Evolutionary conservation across 306 rosid species (phyloP).

Genomic region (Acmispon strigosus): DNA sequence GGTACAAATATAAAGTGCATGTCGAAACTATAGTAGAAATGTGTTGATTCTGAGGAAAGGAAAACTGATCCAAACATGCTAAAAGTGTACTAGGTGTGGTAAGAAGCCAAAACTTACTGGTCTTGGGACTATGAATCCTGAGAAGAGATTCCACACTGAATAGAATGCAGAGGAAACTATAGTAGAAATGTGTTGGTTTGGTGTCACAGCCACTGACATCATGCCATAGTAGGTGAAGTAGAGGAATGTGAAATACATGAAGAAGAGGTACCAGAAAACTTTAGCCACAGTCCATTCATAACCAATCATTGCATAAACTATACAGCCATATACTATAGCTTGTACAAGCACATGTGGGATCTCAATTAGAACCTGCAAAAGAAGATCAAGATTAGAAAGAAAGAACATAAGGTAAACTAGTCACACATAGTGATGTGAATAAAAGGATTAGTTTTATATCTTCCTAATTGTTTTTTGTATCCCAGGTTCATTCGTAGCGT

Average conservation of each 20-base stretch:
- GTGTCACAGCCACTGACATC: slow-evolving; percentile 53
- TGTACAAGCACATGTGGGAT: slow-evolving; percentile 46
- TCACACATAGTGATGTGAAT: not conserved
- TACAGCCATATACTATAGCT: slow-evolving; percentile 37
- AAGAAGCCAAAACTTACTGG: slow-evolving; percentile 32
- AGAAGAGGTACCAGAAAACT: slow-evolving; percentile 47
- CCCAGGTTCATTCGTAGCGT: too few species aligned
- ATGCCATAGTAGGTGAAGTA: slow-evolving; percentile 60
- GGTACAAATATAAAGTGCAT: not conserved
- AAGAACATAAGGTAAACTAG: not conserved
- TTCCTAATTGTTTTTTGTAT: not conserved
- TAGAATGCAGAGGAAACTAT: slow-evolving; percentile 40
- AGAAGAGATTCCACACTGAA: slow-evolving; percentile 53
- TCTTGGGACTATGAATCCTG: slow-evolving; percentile 55
- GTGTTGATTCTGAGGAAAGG: too few species aligned
- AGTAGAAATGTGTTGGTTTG: slow-evolving; percentile 43
- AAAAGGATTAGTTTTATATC: not conserved
- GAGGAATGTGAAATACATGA: slow-evolving; percentile 45
- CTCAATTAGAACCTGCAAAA: slow-evolving; percentile 49
- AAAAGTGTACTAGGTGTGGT: not conserved
- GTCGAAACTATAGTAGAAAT: too few species aligned
- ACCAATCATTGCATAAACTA: slow-evolving; percentile 50
- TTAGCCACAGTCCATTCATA: slow-evolving; percentile 45
- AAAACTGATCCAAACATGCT: too few species aligned
- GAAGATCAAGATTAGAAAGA: slow-evolving; percentile 5